A percentile compares a stretch with the other conserved stretches of the same genome.
Conservation (phyloP, 192 early-diverging fungal species). For the Rhizophagus clarus region DNA sequence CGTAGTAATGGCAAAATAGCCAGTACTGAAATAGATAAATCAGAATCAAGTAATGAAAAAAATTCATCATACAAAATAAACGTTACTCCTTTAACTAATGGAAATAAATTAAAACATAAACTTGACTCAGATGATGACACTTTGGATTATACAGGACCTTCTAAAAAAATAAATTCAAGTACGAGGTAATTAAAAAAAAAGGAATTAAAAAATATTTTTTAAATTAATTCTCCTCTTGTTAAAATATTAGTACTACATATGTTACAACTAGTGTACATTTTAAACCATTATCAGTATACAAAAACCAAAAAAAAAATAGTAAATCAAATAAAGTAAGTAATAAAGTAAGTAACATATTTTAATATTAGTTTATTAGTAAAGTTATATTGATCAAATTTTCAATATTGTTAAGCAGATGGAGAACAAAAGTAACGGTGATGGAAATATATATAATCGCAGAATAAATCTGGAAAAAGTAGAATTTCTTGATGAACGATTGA, state of each 20-base stretch:
- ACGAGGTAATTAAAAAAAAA: neutral
- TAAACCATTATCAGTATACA: neutral
- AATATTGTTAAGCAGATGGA: neutral
- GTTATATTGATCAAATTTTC: neutral
- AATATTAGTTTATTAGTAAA: neutral
- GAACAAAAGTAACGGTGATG: neutral
- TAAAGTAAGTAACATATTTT: neutral
- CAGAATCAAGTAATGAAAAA: neutral
- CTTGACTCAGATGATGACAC: neutral
- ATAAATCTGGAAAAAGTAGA: conserved; percentile 14
- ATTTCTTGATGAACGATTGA: conserved; percentile 22
- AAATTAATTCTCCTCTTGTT: neutral
- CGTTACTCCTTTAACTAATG: neutral
- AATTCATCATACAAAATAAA: neutral
- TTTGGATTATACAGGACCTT: neutral
- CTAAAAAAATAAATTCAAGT: neutral
- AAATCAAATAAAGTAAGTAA: neutral
- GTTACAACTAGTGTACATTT: neutral
- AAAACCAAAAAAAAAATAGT: neutral
- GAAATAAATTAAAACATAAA: neutral
- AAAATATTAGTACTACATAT: neutral
- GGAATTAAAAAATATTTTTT: neutral
- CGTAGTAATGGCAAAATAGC: neutral
- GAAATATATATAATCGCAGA: neutral
- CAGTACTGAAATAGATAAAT: neutral